Base-by-base conservation (phyloP, 73 alveolate species). In the Blepharisma japonicum region DNA sequence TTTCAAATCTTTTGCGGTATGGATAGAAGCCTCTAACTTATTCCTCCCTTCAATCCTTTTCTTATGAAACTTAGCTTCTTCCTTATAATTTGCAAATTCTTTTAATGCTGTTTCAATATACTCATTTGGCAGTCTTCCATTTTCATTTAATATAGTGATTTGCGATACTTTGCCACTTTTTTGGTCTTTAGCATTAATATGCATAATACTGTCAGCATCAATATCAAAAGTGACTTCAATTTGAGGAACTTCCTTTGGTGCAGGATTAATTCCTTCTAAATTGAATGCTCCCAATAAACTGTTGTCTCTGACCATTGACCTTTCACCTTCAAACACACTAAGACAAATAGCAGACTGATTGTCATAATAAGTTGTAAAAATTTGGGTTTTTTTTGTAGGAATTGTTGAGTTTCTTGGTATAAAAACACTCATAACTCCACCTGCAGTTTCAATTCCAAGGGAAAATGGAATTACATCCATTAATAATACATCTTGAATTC, bases 251-350 rank as follows among this genome's bases (percentile, higher is more conserved):
- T 95, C 97, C 46, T 90, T 89, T 8, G 97, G 97, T 6, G 92
- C 94, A 6, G 91, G 90, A 14, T 99, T 99, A 84, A 98, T 87
- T 76, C 98, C 98, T 45, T 92, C 94, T 50, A 98, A 92, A 66
- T 85, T 96, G 89, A 96, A 96, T 74, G 93, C 88, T 55, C 99
- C 99, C 77, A 96, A 86, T 79, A 87, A 71, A 81, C 94, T 93
- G 89, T 92, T 94, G 85, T 96, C 98, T 42, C 92, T 92, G 6
- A 97, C 96, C 98, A 95, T 94, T 85, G 91, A 94, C 77, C 98
- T 83, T 90, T 98, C 99, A 11, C 99, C 99, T 89, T 98, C 95
- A 93, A 82, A 97, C 71, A 97, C 99, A 89, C 93, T 88, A 81
- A 97, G 83, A 55, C 90, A 77, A 77, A 95, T 98, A 76, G 88